These are phyloP conservation scores for Cornus florida DNA, from an alignment of 148 eudicot genomes.

Conservation along the genomic window DNA sequence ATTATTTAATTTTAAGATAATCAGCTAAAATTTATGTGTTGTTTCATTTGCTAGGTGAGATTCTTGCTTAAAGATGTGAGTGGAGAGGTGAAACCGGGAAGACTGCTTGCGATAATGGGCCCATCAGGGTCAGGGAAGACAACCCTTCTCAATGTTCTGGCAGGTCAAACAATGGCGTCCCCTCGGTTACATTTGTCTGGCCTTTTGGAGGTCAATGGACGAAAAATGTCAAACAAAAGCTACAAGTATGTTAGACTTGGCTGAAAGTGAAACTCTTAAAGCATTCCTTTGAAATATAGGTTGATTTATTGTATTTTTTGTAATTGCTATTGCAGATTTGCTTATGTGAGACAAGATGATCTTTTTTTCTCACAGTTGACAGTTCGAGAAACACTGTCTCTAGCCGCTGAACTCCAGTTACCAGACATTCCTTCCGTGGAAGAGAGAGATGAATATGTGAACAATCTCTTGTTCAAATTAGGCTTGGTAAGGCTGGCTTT, in stretches of 20 bases:
- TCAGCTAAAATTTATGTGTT: not conserved
- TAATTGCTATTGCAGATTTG: slow-evolving; percentile 55
- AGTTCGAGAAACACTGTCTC: slow-evolving; percentile 89
- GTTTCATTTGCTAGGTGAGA: slow-evolving; percentile 49
- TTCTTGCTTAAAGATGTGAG: slow-evolving; percentile 77
- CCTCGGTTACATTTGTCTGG: slow-evolving; percentile 80
- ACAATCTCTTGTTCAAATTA: slow-evolving; percentile 71
- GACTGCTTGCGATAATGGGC: slow-evolving; percentile 95
- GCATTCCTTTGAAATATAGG: not conserved
- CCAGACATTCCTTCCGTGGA: slow-evolving; percentile 66
- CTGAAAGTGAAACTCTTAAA: not conserved
- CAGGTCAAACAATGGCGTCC: slow-evolving; percentile 76
- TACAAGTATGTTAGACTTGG: slow-evolving; percentile 57
- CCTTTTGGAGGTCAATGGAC: slow-evolving; percentile 92
- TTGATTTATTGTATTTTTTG: not conserved
- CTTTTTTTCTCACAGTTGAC: slow-evolving; percentile 97
- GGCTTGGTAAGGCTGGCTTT: slow-evolving; percentile 75
- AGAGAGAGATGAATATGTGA: slow-evolving; percentile 82
- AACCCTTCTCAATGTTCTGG: slow-evolving; percentile 86
- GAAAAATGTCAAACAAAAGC: slow-evolving; percentile 41
- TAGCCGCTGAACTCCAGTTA: slow-evolving; percentile 97
- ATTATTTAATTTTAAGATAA: not conserved
- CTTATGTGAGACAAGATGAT: slow-evolving; percentile 95
- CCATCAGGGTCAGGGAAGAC: slow-evolving; percentile 99
- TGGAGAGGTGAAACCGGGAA: slow-evolving; percentile 93